Evolutionary conservation across 1,284 basidiomycete genomes (phyloP), one percentile per base, ranked within the genome.

Genomic region (Psilocybe mexicana): DNA sequence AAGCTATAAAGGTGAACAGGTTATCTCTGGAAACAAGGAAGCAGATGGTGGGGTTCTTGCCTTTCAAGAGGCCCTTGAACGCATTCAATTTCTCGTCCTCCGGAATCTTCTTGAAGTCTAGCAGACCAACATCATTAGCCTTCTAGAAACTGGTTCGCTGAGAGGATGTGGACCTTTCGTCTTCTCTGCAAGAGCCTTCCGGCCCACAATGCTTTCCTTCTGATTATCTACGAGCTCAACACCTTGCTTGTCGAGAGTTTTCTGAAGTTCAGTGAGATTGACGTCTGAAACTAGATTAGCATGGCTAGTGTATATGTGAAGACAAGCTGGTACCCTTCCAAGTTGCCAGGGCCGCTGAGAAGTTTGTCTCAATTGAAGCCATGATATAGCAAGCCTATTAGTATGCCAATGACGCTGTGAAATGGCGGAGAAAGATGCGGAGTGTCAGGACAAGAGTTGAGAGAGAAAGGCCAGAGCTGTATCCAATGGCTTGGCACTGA

Each of bases 151-250:
- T 26, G 11, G 11, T 6, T 10, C 33, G 23, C 10, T 18, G 30
- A 10, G 40, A 26, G 14, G 6, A 3, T 40, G 18, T 74, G 18
- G 44, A 92, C 95, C 95, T 79, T 96, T 91, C 0, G 95, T 98
- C 70, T 92, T 88, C 74, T 98, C 95, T 1, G 95, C 93, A 14
- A 97, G 79, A 57, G 87, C 90, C 74, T 96, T 98, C 43, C 96
- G 83, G n/a, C 94, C 94, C 1, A 97, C 81, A 49, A 97, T 82
- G 65, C 91, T 93, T 78, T 97, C 95, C 77, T 96, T 97, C 79
- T 97, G 94, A 74, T 95, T 94, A 78, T 97, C 94, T n/a, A 97
- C 95, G 7, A 97, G 80, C 74, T 97, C 94, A 44, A 97, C 81
- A 1, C 95, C 94, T 62, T 96, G 95, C 14, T 83, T 79, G 74